Evolutionary conservation across 2,329 filamentous ascomycete genomes (phyloP).

Genomic region (Bretziella fagacearum): DNA sequence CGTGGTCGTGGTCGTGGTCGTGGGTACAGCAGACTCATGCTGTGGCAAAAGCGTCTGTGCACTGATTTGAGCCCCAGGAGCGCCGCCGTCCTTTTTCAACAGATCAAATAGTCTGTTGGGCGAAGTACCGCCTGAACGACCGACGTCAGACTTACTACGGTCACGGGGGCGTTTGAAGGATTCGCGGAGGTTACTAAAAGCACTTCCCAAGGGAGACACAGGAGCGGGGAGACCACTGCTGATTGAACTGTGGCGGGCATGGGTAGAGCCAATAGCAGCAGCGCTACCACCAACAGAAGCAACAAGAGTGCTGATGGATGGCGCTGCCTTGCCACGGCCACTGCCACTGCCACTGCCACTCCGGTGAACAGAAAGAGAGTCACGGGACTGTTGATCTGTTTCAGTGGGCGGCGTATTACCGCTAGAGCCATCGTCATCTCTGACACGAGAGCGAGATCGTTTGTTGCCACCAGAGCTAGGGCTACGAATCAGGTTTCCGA

Average conservation of each 20-base stretch:
- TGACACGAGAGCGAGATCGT: neutral
- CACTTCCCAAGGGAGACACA: constrained; percentile 28
- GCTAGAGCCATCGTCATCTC: constrained; percentile 1
- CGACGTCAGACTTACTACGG: constrained; percentile 38
- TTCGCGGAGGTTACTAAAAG: neutral
- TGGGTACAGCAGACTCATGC: neutral
- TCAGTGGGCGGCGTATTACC: constrained; percentile 8
- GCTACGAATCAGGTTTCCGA: constrained; percentile 29
- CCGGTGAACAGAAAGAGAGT: constrained; percentile 24
- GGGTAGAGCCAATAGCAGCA: constrained; percentile 38
- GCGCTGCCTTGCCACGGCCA: constrained; percentile 34
- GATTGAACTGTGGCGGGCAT: constrained; percentile 37
- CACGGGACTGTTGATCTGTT: constrained; percentile 18
- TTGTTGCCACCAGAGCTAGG: constrained; percentile 25
- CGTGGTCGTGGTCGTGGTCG: neutral
- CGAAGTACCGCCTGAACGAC: constrained; percentile 25
- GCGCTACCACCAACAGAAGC: constrained; percentile 37
- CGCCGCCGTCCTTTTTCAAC: constrained; percentile 36
- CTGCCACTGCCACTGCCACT: constrained; percentile 32
- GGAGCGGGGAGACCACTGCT: constrained; percentile 27
- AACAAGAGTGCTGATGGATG: constrained; percentile 39
- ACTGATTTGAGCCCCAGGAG: constrained; percentile 33
- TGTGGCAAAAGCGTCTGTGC: neutral
- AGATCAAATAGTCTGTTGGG: constrained; percentile 32
- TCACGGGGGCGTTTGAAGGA: constrained; percentile 28